Evolutionary conservation across 1,284 basidiomycete species (phyloP).

Genomic region (Wolfiporia cocos): DNA sequence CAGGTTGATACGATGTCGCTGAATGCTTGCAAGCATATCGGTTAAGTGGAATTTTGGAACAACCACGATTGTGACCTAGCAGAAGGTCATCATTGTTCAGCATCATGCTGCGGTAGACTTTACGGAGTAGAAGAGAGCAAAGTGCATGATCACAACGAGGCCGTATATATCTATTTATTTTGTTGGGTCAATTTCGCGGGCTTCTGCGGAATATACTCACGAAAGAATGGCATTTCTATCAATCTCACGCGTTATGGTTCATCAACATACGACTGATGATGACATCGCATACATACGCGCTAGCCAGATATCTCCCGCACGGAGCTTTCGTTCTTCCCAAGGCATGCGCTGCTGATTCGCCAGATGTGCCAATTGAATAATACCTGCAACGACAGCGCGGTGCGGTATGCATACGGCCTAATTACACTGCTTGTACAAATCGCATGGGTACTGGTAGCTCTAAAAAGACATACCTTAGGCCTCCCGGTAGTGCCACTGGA

Average conservation of each 20-base stretch:
- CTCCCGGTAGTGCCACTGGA: slow-evolving; percentile 82
- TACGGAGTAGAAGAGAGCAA: slow-evolving; percentile 44
- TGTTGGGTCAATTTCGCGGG: not conserved
- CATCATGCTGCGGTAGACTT: too few relatives aligned
- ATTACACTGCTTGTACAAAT: not conserved
- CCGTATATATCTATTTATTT: slow-evolving; percentile 57
- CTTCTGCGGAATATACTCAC: slow-evolving; percentile 12
- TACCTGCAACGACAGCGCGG: slow-evolving; percentile 58
- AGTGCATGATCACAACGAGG: slow-evolving; percentile 49
- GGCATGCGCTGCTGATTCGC: slow-evolving; percentile 32
- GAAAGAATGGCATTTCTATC: slow-evolving; percentile 27
- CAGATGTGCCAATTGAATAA: slow-evolving; percentile 53
- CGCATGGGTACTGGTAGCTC: too few relatives aligned
- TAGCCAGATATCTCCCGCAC: slow-evolving; percentile 49
- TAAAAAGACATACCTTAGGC: slow-evolving; percentile 52
- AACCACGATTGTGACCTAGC: slow-evolving; percentile 46
- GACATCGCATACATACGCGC: slow-evolving; percentile 17
- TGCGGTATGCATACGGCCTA: slow-evolving; percentile 72
- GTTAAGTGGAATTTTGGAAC: slow-evolving; percentile 68
- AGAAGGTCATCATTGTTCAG: too few relatives aligned
- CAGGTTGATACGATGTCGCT: slow-evolving; percentile 60
- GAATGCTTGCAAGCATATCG: slow-evolving; percentile 65
- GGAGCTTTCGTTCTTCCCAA: slow-evolving; percentile 36
- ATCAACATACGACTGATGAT: not conserved
- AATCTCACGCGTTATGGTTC: not conserved